Conservation (phyloP, 2,329 filamentous ascomycete species). For the Mycocentrospora acerina region DNA sequence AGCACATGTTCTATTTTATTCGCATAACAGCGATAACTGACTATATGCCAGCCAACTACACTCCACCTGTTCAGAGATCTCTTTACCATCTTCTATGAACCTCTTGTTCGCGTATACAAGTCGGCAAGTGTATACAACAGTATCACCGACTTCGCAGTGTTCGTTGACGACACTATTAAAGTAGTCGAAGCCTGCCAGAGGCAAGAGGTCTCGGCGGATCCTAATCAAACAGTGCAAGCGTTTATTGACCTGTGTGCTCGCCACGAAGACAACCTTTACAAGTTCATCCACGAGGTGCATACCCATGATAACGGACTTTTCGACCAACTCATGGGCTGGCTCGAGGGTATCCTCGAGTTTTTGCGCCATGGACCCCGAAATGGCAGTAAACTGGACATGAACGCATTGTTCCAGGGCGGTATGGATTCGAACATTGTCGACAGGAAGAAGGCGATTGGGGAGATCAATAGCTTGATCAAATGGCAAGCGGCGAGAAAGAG, state of each 20-base stretch:
- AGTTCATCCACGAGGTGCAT: constrained; percentile 97
- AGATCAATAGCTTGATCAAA: constrained; percentile 82
- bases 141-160: constrained; percentile 92
- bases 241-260: constrained; percentile 96
- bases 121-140: constrained; percentile 97
- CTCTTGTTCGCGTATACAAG: constrained; percentile 95
- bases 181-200: constrained; percentile 69
- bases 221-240: constrained; percentile 95
- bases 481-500: constrained; percentile 97
- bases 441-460: constrained; percentile 68
- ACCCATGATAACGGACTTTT: constrained; percentile 96
- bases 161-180: constrained; percentile 88
- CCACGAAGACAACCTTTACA: constrained; percentile 97
- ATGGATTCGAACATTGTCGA: constrained; percentile 68
- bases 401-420: constrained; percentile 84
- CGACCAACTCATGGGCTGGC: constrained; percentile 94
- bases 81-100: constrained; percentile 98
- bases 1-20: constrained; percentile 4
- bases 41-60: constrained; percentile 67
- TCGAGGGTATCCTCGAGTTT: constrained; percentile 93
- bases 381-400: constrained; percentile 89
- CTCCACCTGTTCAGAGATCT: constrained; percentile 93
- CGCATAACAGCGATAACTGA: constrained; percentile 18
- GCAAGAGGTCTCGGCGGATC: constrained; percentile 87
- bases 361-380: constrained; percentile 75